Evolutionary conservation across 495 filamentous ascomycete genomes (phyloP).

Genomic region (Aspergillus sclerotiicarbonarius): DNA sequence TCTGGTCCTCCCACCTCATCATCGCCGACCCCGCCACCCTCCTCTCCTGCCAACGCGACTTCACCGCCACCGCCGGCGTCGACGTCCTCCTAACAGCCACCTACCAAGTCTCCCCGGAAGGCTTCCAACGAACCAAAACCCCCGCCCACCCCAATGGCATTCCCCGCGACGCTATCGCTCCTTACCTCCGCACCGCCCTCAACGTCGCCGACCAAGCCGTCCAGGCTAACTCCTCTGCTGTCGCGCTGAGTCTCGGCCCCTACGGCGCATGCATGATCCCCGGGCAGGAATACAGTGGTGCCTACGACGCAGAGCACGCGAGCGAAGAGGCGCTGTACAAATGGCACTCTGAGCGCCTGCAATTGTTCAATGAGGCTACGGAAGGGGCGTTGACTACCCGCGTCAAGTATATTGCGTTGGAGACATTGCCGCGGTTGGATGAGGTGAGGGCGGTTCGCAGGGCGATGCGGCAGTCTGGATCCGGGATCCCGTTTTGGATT

Average conservation of each 20-base stretch:
- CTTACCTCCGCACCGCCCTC: constrained; percentile 24
- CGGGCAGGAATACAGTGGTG: constrained; percentile 58
- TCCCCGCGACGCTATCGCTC: constrained; percentile 21
- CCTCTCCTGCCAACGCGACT: constrained; percentile 50
- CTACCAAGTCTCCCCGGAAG: constrained; percentile 58
- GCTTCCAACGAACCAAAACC: constrained; percentile 45
- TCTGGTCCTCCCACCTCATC: constrained; percentile 67
- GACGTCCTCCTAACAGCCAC: constrained; percentile 64
- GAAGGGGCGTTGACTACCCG: constrained; percentile 17
- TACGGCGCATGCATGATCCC: constrained; percentile 66
- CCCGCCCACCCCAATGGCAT: constrained; percentile 23
- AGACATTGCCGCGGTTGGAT: constrained; percentile 58
- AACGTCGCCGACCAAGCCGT: constrained; percentile 33
- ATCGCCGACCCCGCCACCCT: constrained; percentile 49
- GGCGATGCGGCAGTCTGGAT: constrained; percentile 18
- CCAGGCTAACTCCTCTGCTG: constrained; percentile 18
- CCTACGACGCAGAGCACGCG: constrained; percentile 50
- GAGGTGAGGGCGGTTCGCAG: constrained; percentile 58
- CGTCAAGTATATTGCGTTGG: constrained; percentile 59
- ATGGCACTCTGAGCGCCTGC: constrained; percentile 58
- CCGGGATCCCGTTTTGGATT: constrained; percentile 53
- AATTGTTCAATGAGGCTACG: constrained; percentile 42
- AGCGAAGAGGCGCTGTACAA: constrained; percentile 37
- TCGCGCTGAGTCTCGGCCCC: constrained; percentile 58
- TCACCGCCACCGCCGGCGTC: constrained; percentile 45